Conservation (phyloP, 768 basidiomycete genomes). For the Dioszegia hungarica region DNA sequence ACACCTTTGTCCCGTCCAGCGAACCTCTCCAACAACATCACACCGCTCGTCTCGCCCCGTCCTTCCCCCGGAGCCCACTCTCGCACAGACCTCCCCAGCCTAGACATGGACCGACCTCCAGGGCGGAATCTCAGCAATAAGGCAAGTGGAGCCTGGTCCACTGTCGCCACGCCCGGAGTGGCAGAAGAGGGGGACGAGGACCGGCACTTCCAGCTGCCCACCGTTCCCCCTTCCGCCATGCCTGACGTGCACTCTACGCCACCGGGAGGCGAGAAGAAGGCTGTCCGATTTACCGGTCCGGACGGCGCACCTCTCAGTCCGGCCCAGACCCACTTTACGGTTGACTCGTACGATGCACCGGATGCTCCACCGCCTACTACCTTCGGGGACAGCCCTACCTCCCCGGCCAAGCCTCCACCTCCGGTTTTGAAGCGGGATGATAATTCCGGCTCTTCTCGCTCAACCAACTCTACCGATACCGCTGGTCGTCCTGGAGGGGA, state of each 20-base stretch:
- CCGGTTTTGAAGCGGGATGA: slow-evolving; percentile 7
- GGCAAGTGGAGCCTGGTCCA: slow-evolving; percentile 67
- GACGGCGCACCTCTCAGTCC: slow-evolving; percentile 47
- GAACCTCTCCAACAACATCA: slow-evolving; percentile 7
- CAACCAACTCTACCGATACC: slow-evolving; percentile 5
- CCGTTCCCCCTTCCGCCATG: slow-evolving; percentile 11
- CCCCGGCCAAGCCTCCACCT: slow-evolving; percentile 2
- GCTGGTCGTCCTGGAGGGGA: slow-evolving; percentile 14
- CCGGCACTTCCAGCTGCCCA: slow-evolving; percentile 20
- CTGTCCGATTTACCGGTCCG: slow-evolving; percentile 46
- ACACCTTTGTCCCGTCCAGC: slow-evolving; percentile 3
- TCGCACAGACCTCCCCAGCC: slow-evolving; percentile 15
- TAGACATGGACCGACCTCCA: slow-evolving; percentile 20
- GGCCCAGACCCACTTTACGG: slow-evolving; percentile 35
- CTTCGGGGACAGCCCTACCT: slow-evolving; percentile 18
- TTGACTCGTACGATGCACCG: slow-evolving; percentile 40
- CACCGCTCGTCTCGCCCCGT: slow-evolving; percentile 26
- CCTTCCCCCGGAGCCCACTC: slow-evolving; percentile 17
- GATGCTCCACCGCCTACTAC: slow-evolving; percentile 39
- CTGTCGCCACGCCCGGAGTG: slow-evolving; percentile 66
- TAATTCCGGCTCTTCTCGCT: neutral
- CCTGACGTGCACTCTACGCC: slow-evolving; percentile 3
- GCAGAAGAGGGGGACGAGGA: slow-evolving; percentile 29
- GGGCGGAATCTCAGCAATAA: slow-evolving; percentile 8
- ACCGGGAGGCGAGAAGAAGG: slow-evolving; percentile 35